Base-by-base conservation (phyloP, 1,284 basidiomycete genomes). In the Neolentinus lepideus region DNA sequence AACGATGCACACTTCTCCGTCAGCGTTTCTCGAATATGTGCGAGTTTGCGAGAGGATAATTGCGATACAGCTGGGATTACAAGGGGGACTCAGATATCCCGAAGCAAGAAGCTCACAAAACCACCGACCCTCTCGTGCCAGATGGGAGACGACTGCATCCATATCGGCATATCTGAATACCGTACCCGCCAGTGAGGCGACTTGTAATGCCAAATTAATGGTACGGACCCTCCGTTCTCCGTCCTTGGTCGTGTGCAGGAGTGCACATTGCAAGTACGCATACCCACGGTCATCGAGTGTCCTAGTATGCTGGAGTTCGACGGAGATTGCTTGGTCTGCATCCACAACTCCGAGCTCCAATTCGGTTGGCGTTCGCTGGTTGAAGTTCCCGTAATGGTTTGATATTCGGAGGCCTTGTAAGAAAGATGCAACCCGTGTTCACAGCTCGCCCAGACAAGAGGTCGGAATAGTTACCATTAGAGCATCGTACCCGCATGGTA, bases 161-260 rank as follows among this genome's bases (percentile, higher is more conserved):
- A 95, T 80, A 71, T 99, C 97, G 24, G 94, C 94, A 68, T 79
- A 92, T 54, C 91, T 83, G 76, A 96, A 99, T 3, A 99, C 87
- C 66, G 92, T 97, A 16, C 88, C 93, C 11, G 95, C 91, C 56
- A 98, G 73, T 51, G 85, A 81, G 1, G 87, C 90, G 1, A 94
- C 85, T 27, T 87, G 87, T 53, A 98, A 69, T 0, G 88, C 89
- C 21, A 98, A 72, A 65, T 99, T 99, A 67, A 89, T 81, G 47
- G 86, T 83, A 54, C 97, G 78, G 33, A 98, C 95, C 57, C 94
- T 78, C 26, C 97, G 79, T 67, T 92, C 79, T 3, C 97, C 97
- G 3, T 75, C 72, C 1, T 80, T 69, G 1, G 85, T 87, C 1
- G 97, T 99, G 67, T 99, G 95, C 29, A 99, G 74, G 1, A 92